A percentile compares a stretch with the other conserved stretches of the same genome.
Evolutionary conservation across 2,329 filamentous ascomycete genomes (phyloP).

Genomic region (Talaromyces albobiverticillius): DNA sequence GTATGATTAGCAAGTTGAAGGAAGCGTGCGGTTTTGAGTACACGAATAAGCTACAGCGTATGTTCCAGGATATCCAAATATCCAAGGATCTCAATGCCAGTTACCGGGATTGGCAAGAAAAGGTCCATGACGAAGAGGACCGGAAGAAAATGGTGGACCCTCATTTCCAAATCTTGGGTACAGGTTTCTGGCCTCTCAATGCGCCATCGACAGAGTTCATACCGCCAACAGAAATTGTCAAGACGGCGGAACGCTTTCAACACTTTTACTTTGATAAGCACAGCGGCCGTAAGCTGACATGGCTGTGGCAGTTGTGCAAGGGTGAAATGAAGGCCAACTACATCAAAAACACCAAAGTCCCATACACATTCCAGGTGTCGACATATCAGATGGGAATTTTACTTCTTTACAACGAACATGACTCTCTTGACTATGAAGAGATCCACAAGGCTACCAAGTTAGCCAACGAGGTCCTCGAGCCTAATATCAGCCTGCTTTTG

Average conservation of each 20-base stretch:
- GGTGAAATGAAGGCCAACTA: constrained; percentile 94
- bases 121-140: constrained; percentile 62
- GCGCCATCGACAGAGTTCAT: constrained; percentile 85
- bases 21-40: constrained; percentile 98
- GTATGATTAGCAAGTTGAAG: constrained; percentile 99
- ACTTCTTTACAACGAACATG: constrained; percentile 88
- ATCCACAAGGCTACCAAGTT: constrained; percentile 79
- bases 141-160: constrained; percentile 74
- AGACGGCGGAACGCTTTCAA: constrained; percentile 84
- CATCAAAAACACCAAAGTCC: constrained; percentile 81
- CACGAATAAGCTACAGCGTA: constrained; percentile 97
- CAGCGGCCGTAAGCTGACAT: constrained; percentile 91
- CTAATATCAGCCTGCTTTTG: constrained; percentile 78
- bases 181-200: constrained; percentile 93
- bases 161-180: constrained; percentile 88
- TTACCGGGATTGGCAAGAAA: constrained; percentile 75
- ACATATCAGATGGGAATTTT: constrained; percentile 98
- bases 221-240: constrained; percentile 77
- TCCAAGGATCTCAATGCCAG: constrained; percentile 93
- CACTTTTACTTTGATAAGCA: constrained; percentile 96
- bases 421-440: constrained; percentile 81
- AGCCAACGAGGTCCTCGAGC: constrained; percentile 77
- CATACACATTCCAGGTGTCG: constrained; percentile 95
- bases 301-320: constrained; percentile 98
- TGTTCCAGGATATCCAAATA: constrained; percentile 99